Evolutionary conservation across 75 land plant genomes (phyloP), one percentile per base, ranked within the genome.

Genomic region (Cupressus sempervirens): DNA sequence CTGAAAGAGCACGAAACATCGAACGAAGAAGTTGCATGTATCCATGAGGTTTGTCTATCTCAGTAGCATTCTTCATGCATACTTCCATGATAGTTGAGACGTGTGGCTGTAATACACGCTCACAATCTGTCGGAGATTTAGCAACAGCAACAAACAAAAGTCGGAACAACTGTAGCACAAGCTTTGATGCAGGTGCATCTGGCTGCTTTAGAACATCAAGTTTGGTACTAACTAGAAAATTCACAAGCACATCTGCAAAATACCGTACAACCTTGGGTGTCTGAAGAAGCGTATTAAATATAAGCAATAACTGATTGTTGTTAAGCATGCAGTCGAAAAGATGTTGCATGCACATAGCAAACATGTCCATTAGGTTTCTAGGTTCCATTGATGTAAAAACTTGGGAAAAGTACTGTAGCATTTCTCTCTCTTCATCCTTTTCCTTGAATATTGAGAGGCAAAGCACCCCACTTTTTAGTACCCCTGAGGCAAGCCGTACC

Each of bases 311-410:
- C 67, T 96, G 99, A 50, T 80, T 91, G 84, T 98, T 96, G 70
- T 67, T 87, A 85, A 95, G 91, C 95, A 96, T 95, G 94, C 93
- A 90, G 65, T 98, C 99, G 91, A 98, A 98, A 80, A 98, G 94
- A 82, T 96, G 95, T 45, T 93, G 96, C 99, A 98, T 95, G 82
- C 99, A 96, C 89, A 95, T 86, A 8, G 99, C 94, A 83, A 98
- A 96, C 93, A 98, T 94, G 82, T 98, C 99, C 99, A 98, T 98
- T 3, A 98, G 91, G 87, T 98, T 98, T 48, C 97, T 96, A 85
- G 95, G 95, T 83, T 98, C 99, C 99, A 98, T 98, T 67, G 97
- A 93, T 16, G 94, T 88, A 82, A 98, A 91, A 81, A 95, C 93
- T 83, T 94, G 94, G 16, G 99, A 93, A 76, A 95, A 98, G 68